These are phyloP conservation scores for Bryoerythrophyllum caledonicum DNA, from an alignment of 225 moss, liverwort and hornwort species.

Conservation along the genomic window DNA sequence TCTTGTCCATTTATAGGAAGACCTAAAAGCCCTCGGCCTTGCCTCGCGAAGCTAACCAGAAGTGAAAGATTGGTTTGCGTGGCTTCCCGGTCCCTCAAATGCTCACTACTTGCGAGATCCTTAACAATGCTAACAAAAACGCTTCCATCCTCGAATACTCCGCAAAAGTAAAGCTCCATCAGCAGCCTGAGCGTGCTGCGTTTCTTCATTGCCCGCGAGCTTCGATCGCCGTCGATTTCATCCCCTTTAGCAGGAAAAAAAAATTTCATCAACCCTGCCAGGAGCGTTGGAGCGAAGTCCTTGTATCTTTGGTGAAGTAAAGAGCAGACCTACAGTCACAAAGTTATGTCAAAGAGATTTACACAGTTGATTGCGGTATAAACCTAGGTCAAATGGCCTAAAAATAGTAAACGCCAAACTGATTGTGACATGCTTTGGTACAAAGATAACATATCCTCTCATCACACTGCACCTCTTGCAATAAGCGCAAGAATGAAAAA, in stretches of 20 bases:
- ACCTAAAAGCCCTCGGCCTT: constrained; percentile 89
- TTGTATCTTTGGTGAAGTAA: constrained; percentile 96
- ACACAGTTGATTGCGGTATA: not conserved
- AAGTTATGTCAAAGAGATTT: constrained; percentile 16
- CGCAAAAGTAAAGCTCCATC: constrained; percentile 96
- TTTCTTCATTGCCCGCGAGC: constrained; percentile 92
- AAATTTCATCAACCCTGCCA: constrained; percentile 75
- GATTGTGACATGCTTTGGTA: not conserved
- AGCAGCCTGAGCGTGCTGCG: constrained; percentile 89
- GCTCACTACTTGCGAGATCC: constrained; percentile 86
- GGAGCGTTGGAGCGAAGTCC: constrained; percentile 87
- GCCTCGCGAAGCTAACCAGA: constrained; percentile 97
- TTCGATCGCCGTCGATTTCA: constrained; percentile 83
- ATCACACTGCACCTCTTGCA: constrained; percentile 14
- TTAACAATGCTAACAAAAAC: constrained; percentile 82
- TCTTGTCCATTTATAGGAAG: constrained; percentile 83
- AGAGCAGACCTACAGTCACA: constrained; percentile 76
- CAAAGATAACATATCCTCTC: not conserved
- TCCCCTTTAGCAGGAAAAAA: constrained; percentile 88
- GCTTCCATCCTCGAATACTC: constrained; percentile 91
- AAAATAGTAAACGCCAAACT: not conserved
- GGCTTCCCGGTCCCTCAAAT: constrained; percentile 86
- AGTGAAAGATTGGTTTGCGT: constrained; percentile 93
- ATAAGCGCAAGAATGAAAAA: constrained; percentile 15
- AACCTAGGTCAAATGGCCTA: constrained; percentile 4